phyloP scores from a whole-genome alignment of 1,139 yeast genomes.

The Candida anutae region DNA sequence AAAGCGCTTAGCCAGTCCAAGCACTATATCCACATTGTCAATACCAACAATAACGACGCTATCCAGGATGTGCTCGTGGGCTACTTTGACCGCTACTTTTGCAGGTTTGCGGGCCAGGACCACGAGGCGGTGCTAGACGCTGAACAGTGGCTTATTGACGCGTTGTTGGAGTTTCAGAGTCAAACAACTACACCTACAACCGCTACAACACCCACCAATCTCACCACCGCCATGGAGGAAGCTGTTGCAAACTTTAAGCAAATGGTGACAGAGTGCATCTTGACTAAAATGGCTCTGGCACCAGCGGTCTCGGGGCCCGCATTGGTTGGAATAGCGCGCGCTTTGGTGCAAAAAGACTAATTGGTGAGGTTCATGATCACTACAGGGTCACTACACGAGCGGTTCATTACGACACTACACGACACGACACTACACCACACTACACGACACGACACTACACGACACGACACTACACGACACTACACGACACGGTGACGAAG shows the following conservation, averaged over 20 bases:
- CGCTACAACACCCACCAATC: neutral
- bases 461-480: no score
- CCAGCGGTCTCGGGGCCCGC: no score
- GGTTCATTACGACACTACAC: no score
- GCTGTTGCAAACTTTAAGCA: neutral
- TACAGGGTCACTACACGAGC: no score
- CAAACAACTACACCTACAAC: conserved; percentile 6
- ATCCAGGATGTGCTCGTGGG: conserved; percentile 7
- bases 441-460: no score
- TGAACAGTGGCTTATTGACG: conserved; percentile 9
- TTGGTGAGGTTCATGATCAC: no score
- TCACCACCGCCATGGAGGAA: conserved; percentile 2
- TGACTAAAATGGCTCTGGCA: no score
- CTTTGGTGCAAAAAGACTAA: no score
- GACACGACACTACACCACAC: no score
- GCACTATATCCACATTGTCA: conserved; percentile 1
- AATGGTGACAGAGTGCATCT: neutral
- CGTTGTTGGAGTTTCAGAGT: no score
- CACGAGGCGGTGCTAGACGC: conserved; percentile 6
- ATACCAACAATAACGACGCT: conserved; percentile 5
- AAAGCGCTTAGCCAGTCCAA: conserved; percentile 6
- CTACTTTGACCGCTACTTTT: conserved; percentile 11
- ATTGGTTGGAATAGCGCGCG: no score
- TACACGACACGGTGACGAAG: no score
- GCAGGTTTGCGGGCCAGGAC: conserved; percentile 7